A percentile compares a stretch with the other conserved stretches of the same genome.
Conservation (phyloP, 1,139 yeast genomes). For the Trichomonascaceae sp. region DNA sequence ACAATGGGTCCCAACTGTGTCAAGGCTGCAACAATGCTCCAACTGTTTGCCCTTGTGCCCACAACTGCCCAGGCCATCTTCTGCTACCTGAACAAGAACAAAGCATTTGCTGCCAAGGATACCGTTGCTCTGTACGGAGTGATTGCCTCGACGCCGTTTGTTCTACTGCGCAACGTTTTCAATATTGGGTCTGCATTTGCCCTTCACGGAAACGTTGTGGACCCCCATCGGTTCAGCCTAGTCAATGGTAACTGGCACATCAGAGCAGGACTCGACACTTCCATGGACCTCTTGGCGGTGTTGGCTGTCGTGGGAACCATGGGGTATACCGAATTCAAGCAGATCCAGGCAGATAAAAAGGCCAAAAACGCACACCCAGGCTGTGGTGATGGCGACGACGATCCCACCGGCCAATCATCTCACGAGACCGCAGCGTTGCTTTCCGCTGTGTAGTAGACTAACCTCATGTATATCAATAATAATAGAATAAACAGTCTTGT, state of each 20-base stretch:
- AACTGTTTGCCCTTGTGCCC: not conserved
- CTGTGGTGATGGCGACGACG: too few relatives aligned
- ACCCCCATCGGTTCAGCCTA: not conserved
- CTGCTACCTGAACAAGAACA: not conserved
- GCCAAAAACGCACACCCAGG: too few relatives aligned
- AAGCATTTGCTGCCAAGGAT: not conserved
- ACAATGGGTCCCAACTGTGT: not conserved
- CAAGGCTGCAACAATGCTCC: not conserved
- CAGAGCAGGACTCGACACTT: not conserved
- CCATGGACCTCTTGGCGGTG: not conserved
- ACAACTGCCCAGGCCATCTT: not conserved
- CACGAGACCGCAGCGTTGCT: too few relatives aligned
- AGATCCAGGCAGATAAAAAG: too few relatives aligned
- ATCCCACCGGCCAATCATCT: too few relatives aligned
- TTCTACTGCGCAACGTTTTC: not conserved
- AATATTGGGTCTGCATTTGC: not conserved
- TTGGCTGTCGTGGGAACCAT: too few relatives aligned
- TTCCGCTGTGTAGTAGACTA: too few relatives aligned
- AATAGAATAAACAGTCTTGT: too few relatives aligned
- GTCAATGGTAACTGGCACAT: not conserved
- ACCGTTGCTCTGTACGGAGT: not conserved
- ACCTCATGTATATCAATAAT: too few relatives aligned
- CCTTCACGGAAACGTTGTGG: not conserved
- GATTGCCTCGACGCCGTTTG: not conserved
- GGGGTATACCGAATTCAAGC: too few relatives aligned